phyloP scores from a whole-genome alignment of 176 grass and related monocot species.

The Phyllostachys edulis region DNA sequence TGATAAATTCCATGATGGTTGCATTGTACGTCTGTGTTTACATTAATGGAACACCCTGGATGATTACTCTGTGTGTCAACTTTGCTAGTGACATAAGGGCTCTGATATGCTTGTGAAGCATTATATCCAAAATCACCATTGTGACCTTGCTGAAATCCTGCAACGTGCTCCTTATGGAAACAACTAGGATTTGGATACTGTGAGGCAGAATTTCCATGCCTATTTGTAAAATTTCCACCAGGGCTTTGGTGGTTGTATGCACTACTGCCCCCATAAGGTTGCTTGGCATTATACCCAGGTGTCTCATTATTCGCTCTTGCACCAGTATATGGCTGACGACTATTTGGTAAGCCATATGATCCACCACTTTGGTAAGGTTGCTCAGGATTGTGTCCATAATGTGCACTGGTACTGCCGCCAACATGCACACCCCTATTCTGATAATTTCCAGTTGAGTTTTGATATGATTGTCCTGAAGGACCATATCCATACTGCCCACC shows the following conservation, averaged over 20 bases:
- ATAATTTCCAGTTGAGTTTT: conserved; percentile 30
- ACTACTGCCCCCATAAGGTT: conserved; percentile 28
- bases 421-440: conserved; percentile 25
- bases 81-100: conserved; percentile 30
- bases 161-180: conserved; percentile 23
- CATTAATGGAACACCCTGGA: conserved; percentile 30
- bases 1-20: conserved; percentile 35
- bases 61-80: conserved; percentile 26
- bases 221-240: conserved; percentile 26
- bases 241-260: conserved; percentile 31
- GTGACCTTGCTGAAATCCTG: conserved; percentile 42
- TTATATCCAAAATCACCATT: conserved; percentile 42
- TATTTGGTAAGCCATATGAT: conserved; percentile 37
- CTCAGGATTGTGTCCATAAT: conserved; percentile 33
- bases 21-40: conserved; percentile 31
- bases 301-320: conserved; percentile 27
- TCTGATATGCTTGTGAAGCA: conserved; percentile 34
- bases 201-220: conserved; percentile 5
- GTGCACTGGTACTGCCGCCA: conserved; percentile 2
- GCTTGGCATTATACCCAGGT: conserved; percentile 25
- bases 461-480: conserved; percentile 32
- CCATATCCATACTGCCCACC: conserved; percentile 35
- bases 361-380: conserved; percentile 38
- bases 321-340: conserved; percentile 28
- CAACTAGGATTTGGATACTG: conserved; percentile 37